Base-by-base conservation (phyloP, 2,329 filamentous ascomycete species). In the Boeremia lycopersici region DNA sequence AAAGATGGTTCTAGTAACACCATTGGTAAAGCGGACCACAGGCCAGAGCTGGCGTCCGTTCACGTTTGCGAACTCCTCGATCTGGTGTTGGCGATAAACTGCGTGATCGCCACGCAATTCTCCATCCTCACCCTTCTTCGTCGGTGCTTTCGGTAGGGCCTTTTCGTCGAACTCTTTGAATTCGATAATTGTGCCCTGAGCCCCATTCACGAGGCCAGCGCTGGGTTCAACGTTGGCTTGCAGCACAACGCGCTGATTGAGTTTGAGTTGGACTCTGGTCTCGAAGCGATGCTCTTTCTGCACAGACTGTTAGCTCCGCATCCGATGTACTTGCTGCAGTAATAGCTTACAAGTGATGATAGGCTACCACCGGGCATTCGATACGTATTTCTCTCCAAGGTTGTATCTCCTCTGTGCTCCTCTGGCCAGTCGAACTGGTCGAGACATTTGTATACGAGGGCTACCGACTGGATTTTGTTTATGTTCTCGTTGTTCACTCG, bases 11-110 rank as follows among this genome's bases (percentile, higher is more conserved):
- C 73, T 69, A 2, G 59, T 65, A 0, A 40, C 6, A 0, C 79
- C 79, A 50, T 84, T 84, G 26, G 78, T 71, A 56, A 87, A 88
- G 0, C 63, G 60, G 2, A 87, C 83, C 1, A 83, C 66, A 0
- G 82, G 82, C 81, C 81, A 84, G 8, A 65, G 57, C 55, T 74
- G 71, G 23, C 66, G 63, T 4, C 64, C 51, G 33, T 70, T 68
- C 23, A 62, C 59, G 1, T 58, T 57, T n/a, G 77, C 76, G 64
- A 79, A 83, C 0, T 53, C 28, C 28, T 67, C 67, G 53, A 82
- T 72, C 39, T 78, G 69, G 1, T 48, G 41, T 44, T 79, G 73
- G 43, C 73, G 71, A 34, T 76, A 60, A 0, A n/a, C 30, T 1
- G 74, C 77, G 48, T 78, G 67, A 0, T 77, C 74, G 26, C 79